Conservation (phyloP, 352 stramenopile species). For the Phytophthora colocasiae region DNA sequence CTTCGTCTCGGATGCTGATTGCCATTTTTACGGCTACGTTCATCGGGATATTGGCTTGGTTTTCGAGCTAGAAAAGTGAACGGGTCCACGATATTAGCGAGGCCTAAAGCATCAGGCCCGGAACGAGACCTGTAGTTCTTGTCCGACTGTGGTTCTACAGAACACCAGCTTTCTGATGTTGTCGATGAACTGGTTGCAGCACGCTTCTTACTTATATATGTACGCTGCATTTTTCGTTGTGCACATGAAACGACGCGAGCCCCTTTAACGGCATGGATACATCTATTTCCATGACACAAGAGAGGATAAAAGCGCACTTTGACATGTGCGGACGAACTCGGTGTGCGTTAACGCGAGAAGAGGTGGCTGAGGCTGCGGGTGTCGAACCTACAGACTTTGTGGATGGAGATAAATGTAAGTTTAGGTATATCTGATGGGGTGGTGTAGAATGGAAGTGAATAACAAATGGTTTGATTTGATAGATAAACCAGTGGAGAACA, state of each 20-base stretch:
- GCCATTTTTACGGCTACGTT: constrained; percentile 1
- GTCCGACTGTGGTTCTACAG: constrained; percentile 28
- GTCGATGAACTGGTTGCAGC: not conserved
- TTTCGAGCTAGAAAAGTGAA: constrained; percentile 39
- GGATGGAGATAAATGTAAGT: constrained; percentile 70
- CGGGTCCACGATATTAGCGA: constrained; percentile 39
- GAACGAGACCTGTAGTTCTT: constrained; percentile 25
- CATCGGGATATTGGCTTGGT: constrained; percentile 4
- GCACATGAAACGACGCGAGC: constrained; percentile 33
- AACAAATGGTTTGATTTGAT: constrained; percentile 3
- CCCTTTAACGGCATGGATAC: constrained; percentile 11
- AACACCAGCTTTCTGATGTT: constrained; percentile 45
- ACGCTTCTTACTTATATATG: not conserved
- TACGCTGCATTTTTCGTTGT: constrained; percentile 14
- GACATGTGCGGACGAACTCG: constrained; percentile 78
- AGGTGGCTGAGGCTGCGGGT: constrained; percentile 56
- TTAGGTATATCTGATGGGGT: not conserved
- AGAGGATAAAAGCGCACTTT: constrained; percentile 5
- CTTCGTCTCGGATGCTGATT: constrained; percentile 18
- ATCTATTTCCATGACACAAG: not conserved
- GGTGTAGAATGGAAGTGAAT: constrained; percentile 1
- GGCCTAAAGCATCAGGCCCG: constrained; percentile 40
- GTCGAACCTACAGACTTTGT: constrained; percentile 60
- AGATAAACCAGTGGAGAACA: constrained; percentile 84
- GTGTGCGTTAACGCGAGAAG: constrained; percentile 63